phyloP scores from a whole-genome alignment of 352 stramenopile genomes.

The Globisporangium cylindrosporum region DNA sequence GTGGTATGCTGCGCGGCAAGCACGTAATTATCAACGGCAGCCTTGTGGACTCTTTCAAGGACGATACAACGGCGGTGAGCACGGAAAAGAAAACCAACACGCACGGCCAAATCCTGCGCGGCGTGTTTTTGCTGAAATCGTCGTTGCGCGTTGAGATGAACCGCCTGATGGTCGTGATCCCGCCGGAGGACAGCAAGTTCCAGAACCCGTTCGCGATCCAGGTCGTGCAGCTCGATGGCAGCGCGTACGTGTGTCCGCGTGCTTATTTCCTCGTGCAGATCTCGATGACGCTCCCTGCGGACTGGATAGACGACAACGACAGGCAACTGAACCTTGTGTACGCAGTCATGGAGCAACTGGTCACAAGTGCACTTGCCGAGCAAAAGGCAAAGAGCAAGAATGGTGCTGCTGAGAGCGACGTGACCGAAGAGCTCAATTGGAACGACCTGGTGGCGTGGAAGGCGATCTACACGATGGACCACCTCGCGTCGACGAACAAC shows the following conservation, averaged over 20 bases:
- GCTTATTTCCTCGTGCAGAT: slow-evolving; percentile 65
- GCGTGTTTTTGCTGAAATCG: slow-evolving; percentile 48
- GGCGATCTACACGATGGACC: slow-evolving; percentile 64
- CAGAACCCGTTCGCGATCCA: slow-evolving; percentile 66
- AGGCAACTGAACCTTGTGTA: slow-evolving; percentile 40
- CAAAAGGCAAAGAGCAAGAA: slow-evolving; percentile 1
- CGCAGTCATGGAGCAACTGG: slow-evolving; percentile 30
- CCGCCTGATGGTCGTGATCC: slow-evolving; percentile 65
- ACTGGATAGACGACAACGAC: slow-evolving; percentile 35
- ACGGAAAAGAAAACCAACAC: slow-evolving; percentile 5
- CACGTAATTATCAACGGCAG: slow-evolving; percentile 63
- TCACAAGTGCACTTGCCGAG: slow-evolving; percentile 23
- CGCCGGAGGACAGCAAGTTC: slow-evolving; percentile 48
- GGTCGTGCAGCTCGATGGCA: slow-evolving; percentile 65
- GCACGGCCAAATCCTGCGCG: slow-evolving; percentile 47
- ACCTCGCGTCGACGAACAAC: slow-evolving; percentile 26
- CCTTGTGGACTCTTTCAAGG: slow-evolving; percentile 32
- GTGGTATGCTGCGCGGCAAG: slow-evolving; percentile 37
- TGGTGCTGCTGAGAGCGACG: not conserved
- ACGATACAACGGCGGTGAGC: not conserved
- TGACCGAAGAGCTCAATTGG: slow-evolving; percentile 4
- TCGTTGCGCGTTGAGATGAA: slow-evolving; percentile 42
- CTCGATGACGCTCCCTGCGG: slow-evolving; percentile 43
- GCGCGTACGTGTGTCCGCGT: slow-evolving; percentile 60
- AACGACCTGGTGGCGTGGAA: slow-evolving; percentile 43